Conservation (phyloP, 495 filamentous ascomycete species). For the Parachaetomium inaequale region DNA sequence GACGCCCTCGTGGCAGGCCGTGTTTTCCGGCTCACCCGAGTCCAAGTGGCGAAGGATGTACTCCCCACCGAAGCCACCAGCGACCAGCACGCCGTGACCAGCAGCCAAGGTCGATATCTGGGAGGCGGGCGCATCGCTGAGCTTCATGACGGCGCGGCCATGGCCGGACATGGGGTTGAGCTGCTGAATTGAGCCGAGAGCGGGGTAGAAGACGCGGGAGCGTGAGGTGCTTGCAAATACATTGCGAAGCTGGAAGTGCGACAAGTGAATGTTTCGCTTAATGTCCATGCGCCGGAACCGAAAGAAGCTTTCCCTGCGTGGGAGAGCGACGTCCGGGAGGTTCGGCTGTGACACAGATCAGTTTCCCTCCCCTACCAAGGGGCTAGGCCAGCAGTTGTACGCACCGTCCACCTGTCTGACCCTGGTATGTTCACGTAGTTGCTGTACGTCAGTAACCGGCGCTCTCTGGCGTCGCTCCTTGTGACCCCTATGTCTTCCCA, state of each 20-base stretch:
- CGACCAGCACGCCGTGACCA: conserved; percentile 64
- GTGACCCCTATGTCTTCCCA: conserved; percentile 65
- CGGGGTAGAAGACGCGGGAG: conserved; percentile 74
- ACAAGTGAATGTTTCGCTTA: conserved; percentile 56
- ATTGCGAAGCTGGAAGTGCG: conserved; percentile 90
- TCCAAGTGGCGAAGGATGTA: conserved; percentile 65
- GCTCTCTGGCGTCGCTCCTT: conserved; percentile 55
- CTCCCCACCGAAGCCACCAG: conserved; percentile 76
- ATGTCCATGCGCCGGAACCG: conserved; percentile 69
- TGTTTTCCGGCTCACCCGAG: conserved; percentile 36
- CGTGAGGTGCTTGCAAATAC: conserved; percentile 69
- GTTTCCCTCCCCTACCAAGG: not conserved
- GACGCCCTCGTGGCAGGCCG: conserved; percentile 53
- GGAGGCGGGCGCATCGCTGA: conserved; percentile 48
- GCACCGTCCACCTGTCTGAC: conserved; percentile 40
- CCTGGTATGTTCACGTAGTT: conserved; percentile 53
- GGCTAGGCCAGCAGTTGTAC: conserved; percentile 9
- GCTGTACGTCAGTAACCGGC: conserved; percentile 54
- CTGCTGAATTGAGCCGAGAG: conserved; percentile 52
- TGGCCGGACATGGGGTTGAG: conserved; percentile 51
- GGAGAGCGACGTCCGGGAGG: conserved; percentile 35
- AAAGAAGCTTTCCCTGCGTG: conserved; percentile 58
- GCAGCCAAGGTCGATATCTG: conserved; percentile 71
- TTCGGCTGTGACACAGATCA: conserved; percentile 21
- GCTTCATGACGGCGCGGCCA: conserved; percentile 56